phyloP scores from a whole-genome alignment of 495 filamentous ascomycete genomes.

The Aspergillus funiculosus region DNA sequence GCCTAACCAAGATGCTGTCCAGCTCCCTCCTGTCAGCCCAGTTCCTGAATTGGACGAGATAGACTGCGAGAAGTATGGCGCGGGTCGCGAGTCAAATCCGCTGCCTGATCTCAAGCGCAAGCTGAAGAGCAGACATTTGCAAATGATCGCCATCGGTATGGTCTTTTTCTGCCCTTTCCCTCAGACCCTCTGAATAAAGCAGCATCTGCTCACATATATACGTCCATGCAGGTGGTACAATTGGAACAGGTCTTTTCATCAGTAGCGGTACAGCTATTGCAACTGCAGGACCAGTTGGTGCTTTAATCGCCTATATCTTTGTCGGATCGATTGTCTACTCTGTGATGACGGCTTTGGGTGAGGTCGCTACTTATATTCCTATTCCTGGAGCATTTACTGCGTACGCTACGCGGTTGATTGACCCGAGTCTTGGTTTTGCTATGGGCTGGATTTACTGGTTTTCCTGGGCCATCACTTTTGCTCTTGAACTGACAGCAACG shows the following conservation, averaged over 20 bases:
- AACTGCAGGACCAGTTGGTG: conserved; percentile 59
- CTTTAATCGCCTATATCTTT: conserved; percentile 63
- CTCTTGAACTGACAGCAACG: conserved; percentile 69
- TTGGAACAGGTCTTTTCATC: conserved; percentile 76
- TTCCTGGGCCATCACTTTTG: conserved; percentile 58
- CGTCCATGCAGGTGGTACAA: conserved; percentile 63
- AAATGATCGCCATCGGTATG: conserved; percentile 67
- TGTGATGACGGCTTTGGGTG: conserved; percentile 54
- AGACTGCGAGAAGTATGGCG: conserved; percentile 42
- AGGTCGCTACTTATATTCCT: conserved; percentile 74
- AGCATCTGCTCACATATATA: conserved; percentile 38
- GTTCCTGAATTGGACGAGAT: conserved; percentile 25
- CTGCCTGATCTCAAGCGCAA: conserved; percentile 50
- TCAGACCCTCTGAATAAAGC: conserved; percentile 21
- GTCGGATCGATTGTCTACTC: conserved; percentile 58
- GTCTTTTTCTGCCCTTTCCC: conserved; percentile 28
- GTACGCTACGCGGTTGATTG: conserved; percentile 67
- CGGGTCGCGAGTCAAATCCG: conserved; percentile 35
- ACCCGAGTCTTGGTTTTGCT: conserved; percentile 69
- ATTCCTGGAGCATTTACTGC: conserved; percentile 71
- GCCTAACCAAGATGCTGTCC: conserved; percentile 26
- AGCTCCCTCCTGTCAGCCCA: conserved; percentile 18
- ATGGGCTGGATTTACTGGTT: conserved; percentile 79
- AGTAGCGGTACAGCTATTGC: conserved; percentile 65
- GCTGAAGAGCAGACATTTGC: conserved; percentile 63